These are phyloP conservation scores for Pleoardoris graminearum DNA, from an alignment of 2,329 filamentous ascomycete species.

Conservation along the genomic window DNA sequence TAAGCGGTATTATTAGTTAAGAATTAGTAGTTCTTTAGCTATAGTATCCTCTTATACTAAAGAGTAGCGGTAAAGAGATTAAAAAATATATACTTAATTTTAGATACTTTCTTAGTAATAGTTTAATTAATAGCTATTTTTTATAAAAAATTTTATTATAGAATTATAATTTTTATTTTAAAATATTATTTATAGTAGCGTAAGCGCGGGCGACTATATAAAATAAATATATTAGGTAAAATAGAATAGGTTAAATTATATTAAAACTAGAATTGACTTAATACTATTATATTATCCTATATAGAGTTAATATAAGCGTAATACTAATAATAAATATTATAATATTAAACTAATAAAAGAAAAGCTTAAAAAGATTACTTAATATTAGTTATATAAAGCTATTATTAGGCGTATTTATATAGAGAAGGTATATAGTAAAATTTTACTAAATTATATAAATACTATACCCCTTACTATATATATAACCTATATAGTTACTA, in stretches of 20 bases:
- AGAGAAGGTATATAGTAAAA: neutral
- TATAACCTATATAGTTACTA: no score
- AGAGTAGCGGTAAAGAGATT: slow-evolving; percentile 3
- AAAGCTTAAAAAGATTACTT: slow-evolving; percentile 1
- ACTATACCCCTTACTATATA: neutral
- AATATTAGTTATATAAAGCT: neutral
- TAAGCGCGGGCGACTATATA: neutral
- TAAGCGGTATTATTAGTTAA: slow-evolving; percentile 1
- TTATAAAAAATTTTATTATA: neutral
- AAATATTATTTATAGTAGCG: slow-evolving; percentile 2
- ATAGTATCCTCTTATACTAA: slow-evolving; percentile 4
- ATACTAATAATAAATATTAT: neutral
- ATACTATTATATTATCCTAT: no score
- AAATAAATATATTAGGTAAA: no score
- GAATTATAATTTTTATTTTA: neutral
- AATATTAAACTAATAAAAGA: slow-evolving; percentile 1
- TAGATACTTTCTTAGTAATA: slow-evolving; percentile 4
- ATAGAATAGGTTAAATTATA: no score
- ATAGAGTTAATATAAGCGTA: neutral
- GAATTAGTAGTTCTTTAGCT: slow-evolving; percentile 3
- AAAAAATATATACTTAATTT: slow-evolving; percentile 3
- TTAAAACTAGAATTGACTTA: no score
- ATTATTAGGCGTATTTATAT: neutral
- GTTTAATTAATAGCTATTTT: slow-evolving; percentile 2
- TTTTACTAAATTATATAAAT: neutral